Evolutionary conservation across 169 alveolate species (phyloP).

Genomic region (Plasmodium gaboni): DNA sequence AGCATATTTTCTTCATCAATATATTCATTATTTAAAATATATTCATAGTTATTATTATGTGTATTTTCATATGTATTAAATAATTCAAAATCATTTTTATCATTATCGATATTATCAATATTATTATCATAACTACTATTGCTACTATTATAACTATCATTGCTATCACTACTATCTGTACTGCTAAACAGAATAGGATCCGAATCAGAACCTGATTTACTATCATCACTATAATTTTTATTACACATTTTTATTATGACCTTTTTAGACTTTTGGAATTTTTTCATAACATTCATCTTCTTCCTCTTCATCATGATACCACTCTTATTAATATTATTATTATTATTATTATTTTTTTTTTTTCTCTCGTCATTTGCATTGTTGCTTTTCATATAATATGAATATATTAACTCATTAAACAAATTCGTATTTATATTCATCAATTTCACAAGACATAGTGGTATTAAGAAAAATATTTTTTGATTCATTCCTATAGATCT

Average conservation of each 20-base stretch:
- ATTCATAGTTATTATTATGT: background rate
- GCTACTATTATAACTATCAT: background rate
- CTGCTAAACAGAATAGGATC: background rate
- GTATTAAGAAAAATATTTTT: conserved; percentile 85
- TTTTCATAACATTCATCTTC: conserved; percentile 5
- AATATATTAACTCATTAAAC: conserved; percentile 20
- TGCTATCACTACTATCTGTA: conserved; percentile 1
- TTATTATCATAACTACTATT: conserved; percentile 6
- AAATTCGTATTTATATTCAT: conserved; percentile 77
- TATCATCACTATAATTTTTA: conserved; percentile 70
- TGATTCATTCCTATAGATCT: conserved; percentile 91
- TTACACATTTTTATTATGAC: conserved; percentile 16
- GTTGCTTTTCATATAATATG: background rate
- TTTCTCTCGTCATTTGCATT: background rate
- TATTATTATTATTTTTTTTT: background rate
- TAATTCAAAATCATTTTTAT: background rate
- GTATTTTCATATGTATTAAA: no score
- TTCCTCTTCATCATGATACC: background rate
- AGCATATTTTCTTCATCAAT: conserved; percentile 12
- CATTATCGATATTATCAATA: background rate
- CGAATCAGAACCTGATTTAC: conserved; percentile 32
- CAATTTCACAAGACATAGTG: conserved; percentile 85
- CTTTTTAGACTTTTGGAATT: conserved; percentile 22
- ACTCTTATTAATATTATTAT: background rate
- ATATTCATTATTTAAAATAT: background rate